Evolutionary conservation across 1,139 yeast genomes (phyloP), one percentile per base, ranked within the genome.

Genomic region (Pneumocystis sp.): DNA sequence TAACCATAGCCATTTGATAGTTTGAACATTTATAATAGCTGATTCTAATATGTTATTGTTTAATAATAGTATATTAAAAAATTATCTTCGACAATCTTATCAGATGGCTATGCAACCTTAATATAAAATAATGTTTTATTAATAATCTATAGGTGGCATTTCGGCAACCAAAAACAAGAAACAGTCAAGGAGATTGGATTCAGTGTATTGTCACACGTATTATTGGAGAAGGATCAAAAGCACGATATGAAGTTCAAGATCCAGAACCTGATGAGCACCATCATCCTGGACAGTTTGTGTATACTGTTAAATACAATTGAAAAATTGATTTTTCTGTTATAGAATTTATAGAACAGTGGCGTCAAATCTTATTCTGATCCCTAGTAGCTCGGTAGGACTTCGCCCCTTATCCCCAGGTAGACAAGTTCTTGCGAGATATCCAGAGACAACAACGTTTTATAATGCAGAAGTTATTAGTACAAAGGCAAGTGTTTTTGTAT

Each of bases 261-360:
- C 97, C 97, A 0, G 98, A 95, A 73, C 98, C 98, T 0, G 98
- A 95, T 72, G 97, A 93, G 72, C 83, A 85, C 71, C 89, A 88
- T 69, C 89, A 90, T 68, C 88, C 95, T 1, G 97, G 97, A 1
- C 95, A 87, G 72, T 50, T 15, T 25, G 57, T 50, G 3, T 50
- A 19, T 3, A 50, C 12, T 2, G n/a, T 21, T 10, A 21, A 50
- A 25, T 25, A 25, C 3, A 17, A 50, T 42, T 10, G 6, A 29
- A 10, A 31, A 3, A 19, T 15, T 39, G 29, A 59, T 31, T 63
- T 19, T 61, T 61, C 29, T 64, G 63, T 17, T 61, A 63, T 34
- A 65, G 66, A 57, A 80, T 88, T 0, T 95, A 87, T 76, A 86
- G 85, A 71, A 91, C 97, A 1, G 84, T 82, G 39, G 84, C 87